Evolutionary conservation across 495 filamentous ascomycete genomes (phyloP).

Genomic region (Apiosordaria backusii): DNA sequence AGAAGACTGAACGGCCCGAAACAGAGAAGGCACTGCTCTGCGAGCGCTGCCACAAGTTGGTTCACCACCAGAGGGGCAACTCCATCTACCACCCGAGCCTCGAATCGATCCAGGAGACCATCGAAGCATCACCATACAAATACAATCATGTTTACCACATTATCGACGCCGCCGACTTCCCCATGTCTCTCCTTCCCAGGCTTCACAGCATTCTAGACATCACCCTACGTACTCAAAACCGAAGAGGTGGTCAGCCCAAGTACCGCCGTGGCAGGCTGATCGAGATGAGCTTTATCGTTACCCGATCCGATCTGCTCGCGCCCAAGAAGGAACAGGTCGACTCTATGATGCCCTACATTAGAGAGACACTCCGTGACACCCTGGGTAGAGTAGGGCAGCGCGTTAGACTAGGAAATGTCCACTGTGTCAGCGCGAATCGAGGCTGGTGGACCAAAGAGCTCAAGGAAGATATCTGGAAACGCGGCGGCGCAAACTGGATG

Average conservation of each 20-base stretch:
- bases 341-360: constrained; percentile 74
- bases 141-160: constrained; percentile 93
- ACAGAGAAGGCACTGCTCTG: constrained; percentile 54
- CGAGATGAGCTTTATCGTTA: constrained; percentile 85
- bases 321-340: constrained; percentile 77
- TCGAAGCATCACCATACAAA: constrained; percentile 78
- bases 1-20: background rate
- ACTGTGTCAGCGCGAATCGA: constrained; percentile 76
- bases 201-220: constrained; percentile 52
- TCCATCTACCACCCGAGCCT: constrained; percentile 74
- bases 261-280: constrained; percentile 58
- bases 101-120: constrained; percentile 71
- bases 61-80: constrained; percentile 66
- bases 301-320: constrained; percentile 79
- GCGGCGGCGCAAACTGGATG: constrained; percentile 90
- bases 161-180: constrained; percentile 97
- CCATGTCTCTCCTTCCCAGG: constrained; percentile 77
- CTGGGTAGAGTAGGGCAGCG: constrained; percentile 58
- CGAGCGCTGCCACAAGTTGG: constrained; percentile 78
- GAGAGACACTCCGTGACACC: constrained; percentile 66
- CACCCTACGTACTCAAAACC: constrained; percentile 69
- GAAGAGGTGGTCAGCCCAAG: constrained; percentile 60
- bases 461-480: constrained; percentile 75
- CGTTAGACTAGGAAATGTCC: constrained; percentile 74
- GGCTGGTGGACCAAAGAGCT: constrained; percentile 85